A percentile compares a stretch with the other conserved stretches of the same genome.
Evolutionary conservation across 75 land plant species (phyloP).

Genomic region (Pinus tabuliformis): DNA sequence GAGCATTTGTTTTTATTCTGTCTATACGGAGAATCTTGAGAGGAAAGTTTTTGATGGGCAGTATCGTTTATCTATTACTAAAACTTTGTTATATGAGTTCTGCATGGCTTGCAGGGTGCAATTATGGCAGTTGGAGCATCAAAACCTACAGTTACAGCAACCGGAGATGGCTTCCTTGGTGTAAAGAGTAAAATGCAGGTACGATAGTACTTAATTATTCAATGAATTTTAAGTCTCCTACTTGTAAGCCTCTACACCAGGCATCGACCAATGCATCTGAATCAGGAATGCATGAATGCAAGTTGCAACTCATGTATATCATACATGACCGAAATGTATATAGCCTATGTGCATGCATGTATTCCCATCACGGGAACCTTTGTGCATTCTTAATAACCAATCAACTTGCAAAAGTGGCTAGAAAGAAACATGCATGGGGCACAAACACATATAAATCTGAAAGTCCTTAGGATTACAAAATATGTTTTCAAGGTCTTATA

Average conservation of each 20-base stretch:
- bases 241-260: background rate
- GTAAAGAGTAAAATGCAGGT: conserved; percentile 98
- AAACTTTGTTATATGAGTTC: background rate
- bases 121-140: conserved; percentile 99
- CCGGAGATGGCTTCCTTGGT: conserved; percentile 75
- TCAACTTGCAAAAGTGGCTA: background rate
- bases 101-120: conserved; percentile 69
- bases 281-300: background rate
- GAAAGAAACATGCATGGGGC: background rate
- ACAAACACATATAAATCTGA: background rate
- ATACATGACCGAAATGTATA: background rate
- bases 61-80: too few relatives aligned
- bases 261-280: background rate
- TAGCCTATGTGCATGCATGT: background rate
- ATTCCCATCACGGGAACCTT: background rate
- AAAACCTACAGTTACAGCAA: conserved; percentile 85
- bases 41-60: background rate
- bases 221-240: background rate
- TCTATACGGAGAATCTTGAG: background rate
- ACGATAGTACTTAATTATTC: conserved; percentile 13
- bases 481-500: background rate
- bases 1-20: conserved; percentile 13
- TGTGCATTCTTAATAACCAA: background rate
- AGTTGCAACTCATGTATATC: background rate
- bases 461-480: background rate